Base-by-base conservation (phyloP, 2,329 filamentous ascomycete species). In the Fonsecaea monophora region DNA sequence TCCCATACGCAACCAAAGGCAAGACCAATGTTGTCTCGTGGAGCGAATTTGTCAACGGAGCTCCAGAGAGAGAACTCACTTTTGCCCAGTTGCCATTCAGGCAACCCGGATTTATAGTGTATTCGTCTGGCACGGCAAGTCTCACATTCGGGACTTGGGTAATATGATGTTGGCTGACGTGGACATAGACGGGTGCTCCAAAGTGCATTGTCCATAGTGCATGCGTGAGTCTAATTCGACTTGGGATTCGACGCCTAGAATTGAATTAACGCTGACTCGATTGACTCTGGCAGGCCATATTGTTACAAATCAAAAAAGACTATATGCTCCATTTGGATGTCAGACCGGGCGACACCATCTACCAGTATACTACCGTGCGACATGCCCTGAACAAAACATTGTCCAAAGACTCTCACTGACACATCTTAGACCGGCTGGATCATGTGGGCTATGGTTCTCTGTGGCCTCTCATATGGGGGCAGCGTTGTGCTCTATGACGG, bases 171-270 rank as follows among this genome's bases (percentile, higher is more conserved):
- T 8, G 35, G 35, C 34, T 57, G 35, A 57, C 54, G 9, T n/a
- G 7, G 10, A 15, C 9, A 18, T 25, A 50, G 42, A 95, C 92
- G 0, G 92, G 92, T 4, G 87, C 85, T n/a, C 92, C 92, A 15
- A 95, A 95, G 74, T 92, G 91, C 66, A 94, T 95, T 68, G 91
- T 94, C 2, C 92, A 96, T 76, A 89, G 87, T 0, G 75, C 75
- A 3, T 76, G 77, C 12, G 77, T 50, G 42, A 30, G 57, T 34
- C 10, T 9, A 1, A 10, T 30, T 13, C 30, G 30, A 6, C 30
- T 5, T 32, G 30, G 30, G 30, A 32, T 12, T 18, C 21, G 4
- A 18, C 6, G n/a, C 9, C 6, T 4, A 30, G 4, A 9, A 7
- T n/a, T 35, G 21, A 9, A 34, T 60, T 48, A 15, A n/a, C 3